Percentiles rank a stretch among this genome's conserved stretches.
Evolutionary conservation across 306 rosid species (phyloP).

Genomic region (Citrullus colocynthis): DNA sequence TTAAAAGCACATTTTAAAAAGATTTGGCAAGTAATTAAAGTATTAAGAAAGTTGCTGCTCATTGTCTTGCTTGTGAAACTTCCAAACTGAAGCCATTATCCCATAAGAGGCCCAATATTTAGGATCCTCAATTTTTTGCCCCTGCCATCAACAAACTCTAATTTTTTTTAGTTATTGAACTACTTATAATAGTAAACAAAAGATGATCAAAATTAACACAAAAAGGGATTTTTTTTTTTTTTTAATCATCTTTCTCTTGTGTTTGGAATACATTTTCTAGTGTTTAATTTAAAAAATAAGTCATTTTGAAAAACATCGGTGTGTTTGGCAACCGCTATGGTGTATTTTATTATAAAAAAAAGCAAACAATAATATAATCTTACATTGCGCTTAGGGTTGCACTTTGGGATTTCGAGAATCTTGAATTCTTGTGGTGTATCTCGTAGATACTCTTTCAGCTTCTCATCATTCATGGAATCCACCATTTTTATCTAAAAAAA

Average conservation of each 20-base stretch:
- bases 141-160: slow-evolving; percentile 5
- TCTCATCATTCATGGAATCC: slow-evolving; percentile 15
- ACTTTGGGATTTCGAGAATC: slow-evolving; percentile 17
- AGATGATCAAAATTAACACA: no score
- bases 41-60: not conserved
- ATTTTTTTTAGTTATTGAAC: not conserved
- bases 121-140: slow-evolving; percentile 10
- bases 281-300: no score
- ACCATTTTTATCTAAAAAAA: slow-evolving; percentile 18
- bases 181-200: not conserved
- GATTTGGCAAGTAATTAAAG: not conserved
- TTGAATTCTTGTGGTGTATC: slow-evolving; percentile 17
- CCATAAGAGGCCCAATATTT: slow-evolving; percentile 17
- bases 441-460: slow-evolving; percentile 14
- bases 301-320: no score
- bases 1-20: no score
- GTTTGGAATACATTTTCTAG: no score
- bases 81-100: slow-evolving; percentile 34
- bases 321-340: no score
- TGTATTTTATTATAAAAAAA: no score
- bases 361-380: not conserved
- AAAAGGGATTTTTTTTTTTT: no score
- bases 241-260: no score
- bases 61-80: slow-evolving; percentile 26
- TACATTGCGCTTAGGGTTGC: slow-evolving; percentile 9